These are phyloP conservation scores for Melampsora larici-populina DNA, from an alignment of 1,284 basidiomycete genomes.

Conservation along the genomic window DNA sequence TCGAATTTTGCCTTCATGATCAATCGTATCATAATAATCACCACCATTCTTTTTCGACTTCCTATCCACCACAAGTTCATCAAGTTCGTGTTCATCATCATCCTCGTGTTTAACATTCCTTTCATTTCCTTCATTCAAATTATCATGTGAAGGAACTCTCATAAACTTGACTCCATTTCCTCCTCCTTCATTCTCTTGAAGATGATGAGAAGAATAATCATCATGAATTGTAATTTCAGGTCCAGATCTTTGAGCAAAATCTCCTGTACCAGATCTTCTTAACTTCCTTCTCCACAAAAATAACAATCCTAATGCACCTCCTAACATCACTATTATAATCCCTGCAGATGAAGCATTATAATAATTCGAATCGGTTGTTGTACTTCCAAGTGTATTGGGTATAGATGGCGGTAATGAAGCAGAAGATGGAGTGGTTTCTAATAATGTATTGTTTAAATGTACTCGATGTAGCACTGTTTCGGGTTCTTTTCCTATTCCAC, in stretches of 20 bases:
- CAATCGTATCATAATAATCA: not conserved
- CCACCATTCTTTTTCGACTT: not conserved
- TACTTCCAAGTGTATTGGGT: constrained; percentile 37
- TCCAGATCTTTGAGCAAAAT: constrained; percentile 23
- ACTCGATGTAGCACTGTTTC: constrained; percentile 60
- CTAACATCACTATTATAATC: constrained; percentile 72
- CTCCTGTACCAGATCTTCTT: constrained; percentile 43
- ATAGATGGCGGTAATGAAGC: constrained; percentile 57
- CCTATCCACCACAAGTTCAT: constrained; percentile 44
- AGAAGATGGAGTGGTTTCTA: constrained; percentile 62
- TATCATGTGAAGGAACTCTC: not conserved
- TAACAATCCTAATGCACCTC: constrained; percentile 67
- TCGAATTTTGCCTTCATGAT: not conserved
- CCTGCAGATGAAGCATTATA: constrained; percentile 87
- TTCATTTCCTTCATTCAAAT: constrained; percentile 29
- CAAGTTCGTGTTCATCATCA: constrained; percentile 46
- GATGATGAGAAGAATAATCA: not conserved
- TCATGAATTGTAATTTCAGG: constrained; percentile 2
- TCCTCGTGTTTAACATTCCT: constrained; percentile 45
- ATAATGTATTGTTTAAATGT: constrained; percentile 48
- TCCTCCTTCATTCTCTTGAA: constrained; percentile 42
- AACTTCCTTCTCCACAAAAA: constrained; percentile 64
- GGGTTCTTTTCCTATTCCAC: constrained; percentile 66
- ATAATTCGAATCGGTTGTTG: constrained; percentile 61
- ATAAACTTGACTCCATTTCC: not conserved